Conservation (phyloP, 257 asterid genomes). For the Buddleja alternifolia region DNA sequence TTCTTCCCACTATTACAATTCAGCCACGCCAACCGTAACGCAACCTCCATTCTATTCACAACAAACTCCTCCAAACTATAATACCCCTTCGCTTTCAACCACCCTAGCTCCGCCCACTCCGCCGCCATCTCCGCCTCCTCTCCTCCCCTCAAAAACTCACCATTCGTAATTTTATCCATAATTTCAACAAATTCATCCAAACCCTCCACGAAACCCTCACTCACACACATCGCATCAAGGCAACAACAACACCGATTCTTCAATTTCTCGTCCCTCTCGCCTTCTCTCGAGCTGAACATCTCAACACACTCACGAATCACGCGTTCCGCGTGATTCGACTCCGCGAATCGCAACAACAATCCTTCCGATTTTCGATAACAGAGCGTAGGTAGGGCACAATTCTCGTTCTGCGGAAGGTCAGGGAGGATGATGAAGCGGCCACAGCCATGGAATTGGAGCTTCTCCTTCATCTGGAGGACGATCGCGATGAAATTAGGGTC, state of each 20-base stretch:
- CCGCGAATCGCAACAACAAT: constrained; percentile 52
- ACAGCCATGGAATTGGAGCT: constrained; percentile 50
- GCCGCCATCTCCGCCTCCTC: constrained; percentile 63
- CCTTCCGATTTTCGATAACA: constrained; percentile 82
- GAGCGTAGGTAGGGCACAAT: constrained; percentile 69
- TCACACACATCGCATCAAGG: constrained; percentile 63
- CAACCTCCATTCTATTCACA: constrained; percentile 78
- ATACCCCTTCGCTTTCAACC: constrained; percentile 89
- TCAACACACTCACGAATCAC: constrained; percentile 54
- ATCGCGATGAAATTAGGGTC: constrained; percentile 56
- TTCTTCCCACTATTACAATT: constrained; percentile 67
- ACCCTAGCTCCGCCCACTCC: constrained; percentile 89
- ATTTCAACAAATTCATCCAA: constrained; percentile 55
- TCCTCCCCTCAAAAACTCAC: constrained; percentile 80
- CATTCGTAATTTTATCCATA: constrained; percentile 65
- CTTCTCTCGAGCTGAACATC: constrained; percentile 79
- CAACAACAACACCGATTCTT: constrained; percentile 23
- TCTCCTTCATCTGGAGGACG: constrained; percentile 68
- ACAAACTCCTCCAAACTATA: constrained; percentile 78
- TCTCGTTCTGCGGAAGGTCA: constrained; percentile 63
- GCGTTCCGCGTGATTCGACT: constrained; percentile 47
- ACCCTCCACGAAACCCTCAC: constrained; percentile 66
- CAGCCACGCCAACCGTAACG: constrained; percentile 86
- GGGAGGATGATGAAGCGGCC: constrained; percentile 80
- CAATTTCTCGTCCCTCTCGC: constrained; percentile 42